Evolutionary conservation across 1,139 yeast genomes (phyloP).

Genomic region (Candida neerlandica): DNA sequence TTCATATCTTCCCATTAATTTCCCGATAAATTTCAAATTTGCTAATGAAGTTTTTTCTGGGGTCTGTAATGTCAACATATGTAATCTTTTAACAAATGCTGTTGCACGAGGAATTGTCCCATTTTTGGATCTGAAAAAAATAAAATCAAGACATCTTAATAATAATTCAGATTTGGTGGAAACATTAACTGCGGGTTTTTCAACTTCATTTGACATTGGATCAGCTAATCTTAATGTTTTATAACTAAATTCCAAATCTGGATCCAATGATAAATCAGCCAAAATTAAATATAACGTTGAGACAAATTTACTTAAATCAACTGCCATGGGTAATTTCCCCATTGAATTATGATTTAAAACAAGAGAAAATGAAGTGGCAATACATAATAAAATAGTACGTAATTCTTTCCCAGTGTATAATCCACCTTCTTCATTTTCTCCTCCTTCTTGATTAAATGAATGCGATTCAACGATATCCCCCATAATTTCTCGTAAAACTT

Average conservation of each 20-base stretch:
- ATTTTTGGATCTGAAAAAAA: slow-evolving; percentile 76
- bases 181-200: slow-evolving; percentile 76
- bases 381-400: slow-evolving; percentile 79
- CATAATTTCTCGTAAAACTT: slow-evolving; percentile 81
- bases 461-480: slow-evolving; percentile 44
- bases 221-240: slow-evolving; percentile 78
- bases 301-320: slow-evolving; percentile 72
- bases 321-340: slow-evolving; percentile 54
- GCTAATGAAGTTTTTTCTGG: slow-evolving; percentile 91
- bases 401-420: slow-evolving; percentile 38
- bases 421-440: slow-evolving; percentile 34
- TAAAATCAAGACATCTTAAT: slow-evolving; percentile 73
- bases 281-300: slow-evolving; percentile 70
- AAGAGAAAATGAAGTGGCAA: slow-evolving; percentile 85
- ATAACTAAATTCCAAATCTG: slow-evolving; percentile 84
- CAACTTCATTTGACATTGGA: slow-evolving; percentile 53
- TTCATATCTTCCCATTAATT: slow-evolving; percentile 65
- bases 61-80: slow-evolving; percentile 65
- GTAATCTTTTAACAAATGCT: slow-evolving; percentile 81
- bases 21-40: slow-evolving; percentile 72
- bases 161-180: slow-evolving; percentile 88
- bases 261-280: slow-evolving; percentile 70
- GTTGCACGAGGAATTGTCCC: slow-evolving; percentile 74
- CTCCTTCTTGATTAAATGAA: slow-evolving; percentile 28
- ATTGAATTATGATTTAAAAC: slow-evolving; percentile 71